Evolutionary conservation across 495 filamentous ascomycete species (phyloP).

Genomic region (Podospora bellae-mahoneyi): DNA sequence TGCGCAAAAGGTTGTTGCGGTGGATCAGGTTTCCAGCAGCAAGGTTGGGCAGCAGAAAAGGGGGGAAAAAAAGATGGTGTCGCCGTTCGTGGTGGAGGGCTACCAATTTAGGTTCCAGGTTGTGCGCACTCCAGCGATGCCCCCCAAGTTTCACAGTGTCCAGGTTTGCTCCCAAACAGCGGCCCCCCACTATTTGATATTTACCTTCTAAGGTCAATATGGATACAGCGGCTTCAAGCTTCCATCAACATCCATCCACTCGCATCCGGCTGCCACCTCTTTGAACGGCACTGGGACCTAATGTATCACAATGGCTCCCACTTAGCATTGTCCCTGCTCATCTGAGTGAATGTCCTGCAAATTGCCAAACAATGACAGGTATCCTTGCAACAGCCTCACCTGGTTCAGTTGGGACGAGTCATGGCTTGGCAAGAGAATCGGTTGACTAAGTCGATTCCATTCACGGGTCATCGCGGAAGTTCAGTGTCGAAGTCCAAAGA

Average conservation of each 20-base stretch:
- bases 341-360: background rate
- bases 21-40: slow-evolving; percentile 5
- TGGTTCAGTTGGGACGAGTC: background rate
- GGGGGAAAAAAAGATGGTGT: background rate
- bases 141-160: background rate
- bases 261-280: background rate
- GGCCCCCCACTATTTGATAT: background rate
- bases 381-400: background rate
- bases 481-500: background rate
- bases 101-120: slow-evolving; percentile 5
- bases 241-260: background rate
- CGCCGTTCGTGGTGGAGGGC: background rate
- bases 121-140: slow-evolving; percentile 1
- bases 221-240: background rate
- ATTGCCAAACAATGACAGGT: background rate
- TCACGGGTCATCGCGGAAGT: background rate
- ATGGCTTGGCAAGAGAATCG: background rate
- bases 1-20: background rate
- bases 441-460: background rate
- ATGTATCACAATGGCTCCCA: background rate
- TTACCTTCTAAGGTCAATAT: background rate
- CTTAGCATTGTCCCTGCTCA: background rate
- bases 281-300: background rate
- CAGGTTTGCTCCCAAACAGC: background rate
- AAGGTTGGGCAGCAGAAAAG: slow-evolving; percentile 3